Base-by-base conservation (phyloP, 495 filamentous ascomycete genomes). In the Tetracladium setigerum region DNA sequence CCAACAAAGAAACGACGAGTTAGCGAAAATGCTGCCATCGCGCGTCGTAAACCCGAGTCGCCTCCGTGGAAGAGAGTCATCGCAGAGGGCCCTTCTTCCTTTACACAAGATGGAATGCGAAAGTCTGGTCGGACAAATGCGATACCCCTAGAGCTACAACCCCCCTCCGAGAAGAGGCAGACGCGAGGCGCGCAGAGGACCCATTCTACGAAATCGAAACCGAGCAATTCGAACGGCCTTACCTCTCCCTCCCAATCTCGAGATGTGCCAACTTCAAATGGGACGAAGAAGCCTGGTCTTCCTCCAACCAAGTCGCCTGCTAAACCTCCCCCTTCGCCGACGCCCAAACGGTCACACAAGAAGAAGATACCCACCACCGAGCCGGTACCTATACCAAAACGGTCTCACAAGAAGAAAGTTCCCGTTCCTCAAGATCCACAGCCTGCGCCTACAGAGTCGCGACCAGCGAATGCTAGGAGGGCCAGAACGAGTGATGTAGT, bases 51-150 rank as follows among this genome's bases (percentile, higher is more conserved):
- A 53, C 61, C 61, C 17, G 66, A 70, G 44, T 96, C 92, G 27
- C 92, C 92, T 47, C 92, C 92, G 18, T 98, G 92, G 92, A 97
- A 92, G 69, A 91, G 81, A 62, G 70, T 84, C 42, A 82, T 85
- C 38, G 85, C 80, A 19, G 87, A 95, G 36, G 94, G 91, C 0
- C 92, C 92, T 4, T 87, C 92, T 8, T 84, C 86, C 0, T 87
- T 95, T 53, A 18, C 81, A 83, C 53, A 60, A 52, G 82, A 87
- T 67, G 92, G 92, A 37, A 81, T 80, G 52, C 78, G 92, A 46
- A 92, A 88, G 63, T 95, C 90, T 8, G 86, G 86, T 31, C 74
- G 90, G 52, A 86, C 86, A 46, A 95, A 94, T 61, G 64, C 68
- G 24, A 64, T 86, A 15, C 85, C 85, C n/a, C 52, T 83, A 30